Base-by-base conservation (phyloP, 176 grass and related monocot genomes). In the Oryza meyeriana region DNA sequence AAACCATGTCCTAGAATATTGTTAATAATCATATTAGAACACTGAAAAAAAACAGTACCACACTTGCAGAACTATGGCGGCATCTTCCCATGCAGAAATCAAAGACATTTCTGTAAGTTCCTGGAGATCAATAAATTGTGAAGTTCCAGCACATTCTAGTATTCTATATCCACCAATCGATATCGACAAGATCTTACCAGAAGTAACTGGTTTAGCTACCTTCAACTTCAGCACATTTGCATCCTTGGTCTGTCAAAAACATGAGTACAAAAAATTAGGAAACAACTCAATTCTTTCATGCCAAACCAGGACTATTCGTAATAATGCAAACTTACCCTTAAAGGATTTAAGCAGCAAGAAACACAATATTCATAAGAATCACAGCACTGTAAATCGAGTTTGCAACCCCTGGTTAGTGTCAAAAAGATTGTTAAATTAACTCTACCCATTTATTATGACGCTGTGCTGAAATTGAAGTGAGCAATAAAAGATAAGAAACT, bases 321-420 rank as follows among this genome's bases (percentile, higher is more conserved):
- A 86, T 20, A 40, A 81, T 66, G 11, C 22, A 59, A 25, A 59
- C 55, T 83, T 88, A 99, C 93, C 87, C 71, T 95, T 18, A 83
- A 88, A 80, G 96, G 93, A 87, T 93, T 38, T 71, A 95, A 89
- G 89, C 96, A 95, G 88, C 96, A 99, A 27, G 96, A 99, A 66
- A 99, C 93, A 64, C 93, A 98, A 84, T 93, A 95, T 83, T 99
- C 96, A 74, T 95, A 95, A 52, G 96, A 90, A 62, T 95, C 86
- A 84, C 96, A 98, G 61, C 96, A 98, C 36, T 88, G 87, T 64
- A 64, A 87, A 65, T 76, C 84, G 80, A 85, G 84, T 52, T 93
- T 87, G 87, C 96, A 98, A 52, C 96, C 93, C 76, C 96, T 98
- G 89, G 9, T 87, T 57, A 62, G 79, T 69, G 40, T 42, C 45